Base-by-base conservation (phyloP, 441 rosid genomes). In the Capsella rubella region DNA sequence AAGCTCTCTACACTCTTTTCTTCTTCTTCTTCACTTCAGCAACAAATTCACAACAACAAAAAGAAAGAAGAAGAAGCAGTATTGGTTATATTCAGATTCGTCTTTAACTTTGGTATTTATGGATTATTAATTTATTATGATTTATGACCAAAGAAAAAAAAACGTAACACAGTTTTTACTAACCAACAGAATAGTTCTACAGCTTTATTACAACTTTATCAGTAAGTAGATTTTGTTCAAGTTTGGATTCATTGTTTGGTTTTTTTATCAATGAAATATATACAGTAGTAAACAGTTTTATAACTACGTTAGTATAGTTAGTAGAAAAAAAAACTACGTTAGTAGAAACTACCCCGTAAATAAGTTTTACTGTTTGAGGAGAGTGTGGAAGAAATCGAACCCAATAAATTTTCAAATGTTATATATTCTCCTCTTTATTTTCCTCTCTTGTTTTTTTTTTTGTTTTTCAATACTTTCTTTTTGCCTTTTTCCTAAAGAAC, bases 351-450 rank as follows among this genome's bases (percentile, higher is more conserved):
- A 21, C 25, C 2, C 25, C 0, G 25, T 21, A 21, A 21, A 7
- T 40, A 8, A 4, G 25, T 35, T 16, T 16, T 35, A 16, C 25
- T 27, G 9, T 52, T 37, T 51, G 37, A 31, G 8, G 8, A 5
- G 12, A 25, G 7, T 5, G 70, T 35, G 6, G 29, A 67, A 28
- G 13, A 28, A 54, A 3, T 9, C 4, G 53, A 29, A 29, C 31
- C 31, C 52, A 54, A 54, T 5, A 29, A 39, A 40, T 10, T 25
- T 53, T 67, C 62, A 53, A 67, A 54, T 67, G 4, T 14, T 16
- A 16, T 31, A 31, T 50, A 34, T 35, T 64, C 57, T 49, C 45
- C 35, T 35, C 71, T 54, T 54, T 72, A 8, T 62, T 62, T 61
- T 16, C 18, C 15, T 49, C 67, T 59, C 39, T 60, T 50, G 11